phyloP scores from a whole-genome alignment of 2,329 filamentous ascomycete species.

The Aspergillus quadricinctus region DNA sequence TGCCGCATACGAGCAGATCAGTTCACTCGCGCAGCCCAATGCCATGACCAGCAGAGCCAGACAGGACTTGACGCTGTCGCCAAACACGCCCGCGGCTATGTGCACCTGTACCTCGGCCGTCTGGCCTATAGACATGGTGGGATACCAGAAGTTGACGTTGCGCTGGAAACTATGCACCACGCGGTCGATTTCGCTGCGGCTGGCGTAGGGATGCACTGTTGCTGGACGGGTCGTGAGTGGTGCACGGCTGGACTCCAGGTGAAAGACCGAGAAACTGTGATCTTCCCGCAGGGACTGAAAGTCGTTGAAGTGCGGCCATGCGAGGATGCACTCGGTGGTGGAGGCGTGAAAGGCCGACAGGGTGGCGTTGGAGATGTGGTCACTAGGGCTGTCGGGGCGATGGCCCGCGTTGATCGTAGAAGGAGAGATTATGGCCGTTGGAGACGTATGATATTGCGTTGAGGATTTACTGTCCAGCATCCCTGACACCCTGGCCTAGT shows the following conservation, averaged over 20 bases:
- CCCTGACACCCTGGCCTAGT: neutral
- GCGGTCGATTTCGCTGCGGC: conserved; percentile 38
- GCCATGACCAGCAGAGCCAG: conserved; percentile 47
- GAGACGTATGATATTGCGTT: conserved; percentile 6
- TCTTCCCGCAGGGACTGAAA: conserved; percentile 43
- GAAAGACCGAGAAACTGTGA: conserved; percentile 44
- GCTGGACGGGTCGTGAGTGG: conserved; percentile 26
- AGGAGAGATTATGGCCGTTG: conserved; percentile 12
- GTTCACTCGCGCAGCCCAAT: conserved; percentile 45
- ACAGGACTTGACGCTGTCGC: conserved; percentile 39
- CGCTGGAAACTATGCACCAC: conserved; percentile 45
- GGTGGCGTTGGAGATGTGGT: conserved; percentile 41
- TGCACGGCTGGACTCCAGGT: conserved; percentile 43
- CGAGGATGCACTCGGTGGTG: conserved; percentile 49
- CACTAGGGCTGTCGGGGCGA: conserved; percentile 23
- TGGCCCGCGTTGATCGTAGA: conserved; percentile 15
- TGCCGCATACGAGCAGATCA: conserved; percentile 28
- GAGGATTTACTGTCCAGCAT: conserved; percentile 1
- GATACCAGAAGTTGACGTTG: conserved; percentile 53
- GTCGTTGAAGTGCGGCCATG: conserved; percentile 49
- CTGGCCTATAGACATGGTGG: conserved; percentile 44
- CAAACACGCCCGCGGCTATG: conserved; percentile 33
- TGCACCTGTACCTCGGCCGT: conserved; percentile 30
- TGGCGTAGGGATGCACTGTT: conserved; percentile 41
- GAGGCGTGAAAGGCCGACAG: conserved; percentile 50